phyloP scores from a whole-genome alignment of 768 basidiomycete genomes.

The Coprinopsis strossmayeri region DNA sequence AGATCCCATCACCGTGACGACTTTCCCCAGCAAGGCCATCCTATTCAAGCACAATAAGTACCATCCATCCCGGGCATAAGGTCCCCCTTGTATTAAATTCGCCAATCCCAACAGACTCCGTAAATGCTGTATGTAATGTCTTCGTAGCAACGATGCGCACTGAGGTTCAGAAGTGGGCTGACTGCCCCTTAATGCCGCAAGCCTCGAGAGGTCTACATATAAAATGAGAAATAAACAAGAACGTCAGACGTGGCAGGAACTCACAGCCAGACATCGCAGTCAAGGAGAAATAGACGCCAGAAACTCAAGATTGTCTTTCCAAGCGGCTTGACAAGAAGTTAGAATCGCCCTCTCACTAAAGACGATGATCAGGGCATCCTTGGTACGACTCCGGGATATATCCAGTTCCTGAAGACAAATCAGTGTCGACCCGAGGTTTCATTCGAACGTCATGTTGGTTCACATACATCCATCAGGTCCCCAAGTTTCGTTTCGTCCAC shows the following conservation, averaged over 20 bases:
- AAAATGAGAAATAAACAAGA: background rate
- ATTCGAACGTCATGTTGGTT: background rate
- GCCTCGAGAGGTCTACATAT: background rate
- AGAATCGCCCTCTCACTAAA: conserved; percentile 47
- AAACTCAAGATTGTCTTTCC: conserved; percentile 29
- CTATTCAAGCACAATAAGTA: background rate
- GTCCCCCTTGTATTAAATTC: too few relatives aligned
- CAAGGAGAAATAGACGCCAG: background rate
- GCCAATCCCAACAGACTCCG: too few relatives aligned
- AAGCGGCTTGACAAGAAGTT: conserved; percentile 37
- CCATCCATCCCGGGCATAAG: conserved; percentile 23
- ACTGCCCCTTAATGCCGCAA: background rate
- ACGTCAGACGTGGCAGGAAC: background rate
- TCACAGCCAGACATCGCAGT: background rate
- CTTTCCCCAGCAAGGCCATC: conserved; percentile 10
- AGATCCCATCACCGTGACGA: background rate
- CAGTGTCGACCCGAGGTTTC: background rate
- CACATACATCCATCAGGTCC: conserved; percentile 31
- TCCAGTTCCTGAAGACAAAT: conserved; percentile 30
- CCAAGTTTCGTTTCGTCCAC: conserved; percentile 22
- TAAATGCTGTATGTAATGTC: too few relatives aligned
- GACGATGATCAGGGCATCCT: conserved; percentile 37
- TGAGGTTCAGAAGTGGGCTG: too few relatives aligned
- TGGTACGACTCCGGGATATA: conserved; percentile 30
- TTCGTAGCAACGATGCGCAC: conserved; percentile 18